phyloP scores from a whole-genome alignment of 345 rosid genomes.

The Aquilaria malaccensis region DNA sequence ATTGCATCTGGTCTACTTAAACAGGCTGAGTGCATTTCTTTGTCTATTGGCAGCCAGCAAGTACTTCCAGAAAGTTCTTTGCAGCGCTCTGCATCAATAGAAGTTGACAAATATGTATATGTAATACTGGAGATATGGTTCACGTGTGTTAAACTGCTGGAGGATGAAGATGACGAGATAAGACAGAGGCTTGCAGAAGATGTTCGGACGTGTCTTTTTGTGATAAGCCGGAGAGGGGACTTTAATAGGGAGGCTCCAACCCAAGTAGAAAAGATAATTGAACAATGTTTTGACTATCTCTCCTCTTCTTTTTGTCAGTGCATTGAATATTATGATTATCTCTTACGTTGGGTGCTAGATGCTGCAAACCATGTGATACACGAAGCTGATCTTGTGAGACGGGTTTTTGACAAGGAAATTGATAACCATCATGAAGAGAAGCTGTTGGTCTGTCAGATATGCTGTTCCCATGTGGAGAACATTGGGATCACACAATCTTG shows the following conservation, averaged over 20 bases:
- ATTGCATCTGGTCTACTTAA: constrained; percentile 80
- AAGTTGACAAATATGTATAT: constrained; percentile 36
- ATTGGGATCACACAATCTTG: constrained; percentile 28
- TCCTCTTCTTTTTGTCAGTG: constrained; percentile 72
- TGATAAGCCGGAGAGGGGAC: constrained; percentile 15
- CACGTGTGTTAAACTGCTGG: constrained; percentile 67
- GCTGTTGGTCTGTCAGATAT: constrained; percentile 67
- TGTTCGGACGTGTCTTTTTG: constrained; percentile 55
- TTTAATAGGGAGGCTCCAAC: constrained; percentile 37
- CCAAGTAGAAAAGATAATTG: constrained; percentile 88
- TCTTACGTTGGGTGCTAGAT: constrained; percentile 49
- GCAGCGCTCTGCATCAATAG: constrained; percentile 25
- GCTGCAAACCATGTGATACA: constrained; percentile 39
- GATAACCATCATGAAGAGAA: constrained; percentile 95
- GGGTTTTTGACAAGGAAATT: constrained; percentile 90
- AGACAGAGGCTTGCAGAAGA: constrained; percentile 56
- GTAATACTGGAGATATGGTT: constrained; percentile 69
- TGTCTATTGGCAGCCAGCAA: constrained; percentile 32
- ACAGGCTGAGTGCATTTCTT: constrained; percentile 64
- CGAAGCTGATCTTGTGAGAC: constrained; percentile 64
- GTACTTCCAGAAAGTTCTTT: constrained; percentile 20
- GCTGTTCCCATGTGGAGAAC: constrained; percentile 67
- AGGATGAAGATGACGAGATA: constrained; percentile 89
- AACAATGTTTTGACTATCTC: constrained; percentile 57
- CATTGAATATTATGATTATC: constrained; percentile 57